Base-by-base conservation (phyloP, 805 yeast species). In the Hemisphaericaspora nanyangensis region DNA sequence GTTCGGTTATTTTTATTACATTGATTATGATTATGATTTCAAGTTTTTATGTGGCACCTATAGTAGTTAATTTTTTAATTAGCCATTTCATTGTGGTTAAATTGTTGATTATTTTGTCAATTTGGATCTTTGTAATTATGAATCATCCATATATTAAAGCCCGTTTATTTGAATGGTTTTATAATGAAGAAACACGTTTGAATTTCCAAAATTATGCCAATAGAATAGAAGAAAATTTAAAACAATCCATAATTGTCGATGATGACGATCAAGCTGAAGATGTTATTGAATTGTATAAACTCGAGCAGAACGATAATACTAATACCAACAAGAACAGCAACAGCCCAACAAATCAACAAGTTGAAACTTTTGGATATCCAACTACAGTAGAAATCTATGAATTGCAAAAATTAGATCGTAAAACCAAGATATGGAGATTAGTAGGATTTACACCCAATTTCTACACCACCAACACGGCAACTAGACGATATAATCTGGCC, bases 111-210 rank as follows among this genome's bases (percentile, higher is more conserved):
- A 50, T 80, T 2, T 25, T 52, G 0, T 3, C 43, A 1, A 63
- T 82, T 1, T 86, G 95, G 95, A 45, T 54, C 0, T 34, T 65
- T 6, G 50, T 56, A 3, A 42, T 56, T 4, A 25, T 52, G 3
- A 51, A 74, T 42, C 86, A 84, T 59, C 93, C 93, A 1, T 44
- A 50, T 6, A 61, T 74, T 34, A 63, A 82, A 40, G 74, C 70
- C 5, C 47, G 43, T 10, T 45, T 82, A 3, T 62, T 82, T 31
- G 67, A 71, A 17, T 58, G 58, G 39, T 39, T 79, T 2, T 72
- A 77, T 46, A 77, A 82, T 5, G 91, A 83, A 55, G 86, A 82
- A 3, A 80, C 86, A 2, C 60, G 90, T 35, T 54, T 80, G 31
- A 63, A 64, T 36, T 48, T 76, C 2, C 54, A 80, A 37, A 68